Evolutionary conservation across 1,284 basidiomycete genomes (phyloP), one percentile per base, ranked within the genome.

Genomic region (Bjerkandera adusta): DNA sequence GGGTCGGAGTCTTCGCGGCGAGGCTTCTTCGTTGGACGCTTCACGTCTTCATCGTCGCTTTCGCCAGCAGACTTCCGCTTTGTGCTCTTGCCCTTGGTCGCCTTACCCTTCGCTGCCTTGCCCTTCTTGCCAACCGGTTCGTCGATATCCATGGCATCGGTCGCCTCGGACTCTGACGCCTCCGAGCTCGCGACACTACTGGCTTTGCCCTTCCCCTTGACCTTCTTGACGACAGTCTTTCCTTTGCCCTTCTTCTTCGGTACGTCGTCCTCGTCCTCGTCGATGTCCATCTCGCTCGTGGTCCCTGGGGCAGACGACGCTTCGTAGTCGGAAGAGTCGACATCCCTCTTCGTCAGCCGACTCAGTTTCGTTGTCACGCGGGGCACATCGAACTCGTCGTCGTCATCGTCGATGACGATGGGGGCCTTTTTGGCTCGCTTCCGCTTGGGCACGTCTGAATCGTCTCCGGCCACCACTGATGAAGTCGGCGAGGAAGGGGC

Each of bases 1-100:
- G 88, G 89, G 58, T 93, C 91, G 22, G 69, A 76, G 39, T 84
- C 78, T 33, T 82, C 76, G 27, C 86, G 77, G 36, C 68, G 68
- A 60, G 82, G 41, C 53, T 63, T 62, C 36, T 52, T 85, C 29
- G 70, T 68, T 0, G 81, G 77, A 27, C 68, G 66, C 38, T 70
- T 70, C 41, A 72, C 71, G 41, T 70, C 64, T 13, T 65, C 65
- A 34, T 47, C 49, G 39, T 48, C 43, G 25, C 42, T 34, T 8
- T 33, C 32, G 11, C 35, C 40, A 2, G 37, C 16, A 8, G 66
- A 69, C 61, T 81, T 83, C 43, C 72, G 68, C 61, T 80, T 83
- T 62, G 63, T 79, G 43, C 54, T 46, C 4, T 36, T 35, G 15
- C 22, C 45, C 33, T 45, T 36, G 3, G 44, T 12, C 5, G 60